Percentiles rank a stretch among this genome's conserved stretches.
Conservation (phyloP, 108 stramenopile species). For the Nitzschia palea region DNA sequence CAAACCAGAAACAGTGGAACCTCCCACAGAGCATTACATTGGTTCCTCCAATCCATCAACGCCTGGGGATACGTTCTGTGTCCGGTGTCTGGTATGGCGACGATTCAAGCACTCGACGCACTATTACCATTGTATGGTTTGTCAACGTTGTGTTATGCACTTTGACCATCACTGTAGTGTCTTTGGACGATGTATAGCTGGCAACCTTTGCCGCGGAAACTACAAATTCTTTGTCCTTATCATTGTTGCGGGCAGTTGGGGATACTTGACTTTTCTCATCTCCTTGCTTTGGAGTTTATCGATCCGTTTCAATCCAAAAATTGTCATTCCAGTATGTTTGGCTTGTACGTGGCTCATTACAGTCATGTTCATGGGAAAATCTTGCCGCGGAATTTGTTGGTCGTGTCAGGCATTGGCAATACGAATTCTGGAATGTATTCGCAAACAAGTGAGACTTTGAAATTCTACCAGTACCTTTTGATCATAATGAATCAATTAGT, state of each 20-base stretch:
- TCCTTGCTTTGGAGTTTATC: slow-evolving; percentile 15
- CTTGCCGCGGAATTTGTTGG: neutral
- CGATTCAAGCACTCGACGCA: neutral
- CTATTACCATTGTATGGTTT: slow-evolving; percentile 28
- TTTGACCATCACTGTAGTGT: slow-evolving; percentile 39
- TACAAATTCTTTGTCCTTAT: slow-evolving; percentile 3
- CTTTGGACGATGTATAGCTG: slow-evolving; percentile 34
- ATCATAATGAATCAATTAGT: too few species aligned
- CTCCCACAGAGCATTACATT: slow-evolving; percentile 13
- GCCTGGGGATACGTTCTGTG: slow-evolving; percentile 21
- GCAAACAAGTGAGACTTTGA: too few species aligned
- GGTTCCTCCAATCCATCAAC: neutral
- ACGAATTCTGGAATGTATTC: too few species aligned
- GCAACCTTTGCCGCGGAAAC: slow-evolving; percentile 1
- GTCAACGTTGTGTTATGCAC: slow-evolving; percentile 31
- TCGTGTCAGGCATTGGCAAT: neutral
- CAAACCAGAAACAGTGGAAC: neutral
- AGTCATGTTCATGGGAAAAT: neutral
- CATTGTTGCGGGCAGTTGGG: neutral
- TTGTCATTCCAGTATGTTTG: slow-evolving; percentile 5
- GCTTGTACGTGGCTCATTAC: neutral
- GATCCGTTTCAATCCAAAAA: neutral
- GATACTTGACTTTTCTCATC: slow-evolving; percentile 9
- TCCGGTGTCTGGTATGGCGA: slow-evolving; percentile 31
- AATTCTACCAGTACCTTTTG: too few species aligned